Conservation (phyloP, 805 yeast species). For the Pichia thaimueangensis region DNA sequence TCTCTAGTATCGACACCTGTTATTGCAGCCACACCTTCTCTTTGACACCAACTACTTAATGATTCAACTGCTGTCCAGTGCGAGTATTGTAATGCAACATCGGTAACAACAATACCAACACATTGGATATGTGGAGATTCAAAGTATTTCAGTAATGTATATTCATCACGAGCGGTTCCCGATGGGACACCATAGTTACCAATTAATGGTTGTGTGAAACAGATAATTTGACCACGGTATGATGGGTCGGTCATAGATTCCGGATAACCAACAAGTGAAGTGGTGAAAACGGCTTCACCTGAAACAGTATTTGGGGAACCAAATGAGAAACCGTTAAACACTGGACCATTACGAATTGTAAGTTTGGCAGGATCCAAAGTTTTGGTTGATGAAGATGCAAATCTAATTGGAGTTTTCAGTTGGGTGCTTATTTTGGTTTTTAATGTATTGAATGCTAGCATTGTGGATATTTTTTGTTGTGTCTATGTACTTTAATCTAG, state of each 20-base stretch:
- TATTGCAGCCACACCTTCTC: constrained; percentile 93
- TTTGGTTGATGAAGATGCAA: constrained; percentile 27
- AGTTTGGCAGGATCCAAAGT: constrained; percentile 76
- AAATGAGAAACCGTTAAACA: constrained; percentile 87
- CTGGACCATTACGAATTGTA: constrained; percentile 88
- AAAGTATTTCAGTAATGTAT: constrained; percentile 77
- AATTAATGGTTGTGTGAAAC: constrained; percentile 93
- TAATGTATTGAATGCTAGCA: constrained; percentile 13
- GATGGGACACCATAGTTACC: constrained; percentile 99
- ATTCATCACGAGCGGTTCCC: constrained; percentile 71
- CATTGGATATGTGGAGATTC: constrained; percentile 91
- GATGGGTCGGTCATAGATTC: constrained; percentile 99
- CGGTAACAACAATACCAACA: constrained; percentile 93
- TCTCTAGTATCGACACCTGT: constrained; percentile 98
- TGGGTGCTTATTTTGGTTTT: constrained; percentile 5
- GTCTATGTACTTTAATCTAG: too few relatives aligned
- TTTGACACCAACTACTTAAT: constrained; percentile 89
- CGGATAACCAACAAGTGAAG: constrained; percentile 97
- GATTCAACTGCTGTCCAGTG: constrained; percentile 99
- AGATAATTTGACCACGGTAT: constrained; percentile 92
- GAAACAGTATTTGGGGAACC: constrained; percentile 90
- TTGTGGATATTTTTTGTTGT: background rate
- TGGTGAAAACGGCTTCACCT: constrained; percentile 97
- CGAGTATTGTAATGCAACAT: constrained; percentile 91
- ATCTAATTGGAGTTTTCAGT: constrained; percentile 3